phyloP scores from a whole-genome alignment of 352 stramenopile genomes.

The Phytopythium mirpurense region DNA sequence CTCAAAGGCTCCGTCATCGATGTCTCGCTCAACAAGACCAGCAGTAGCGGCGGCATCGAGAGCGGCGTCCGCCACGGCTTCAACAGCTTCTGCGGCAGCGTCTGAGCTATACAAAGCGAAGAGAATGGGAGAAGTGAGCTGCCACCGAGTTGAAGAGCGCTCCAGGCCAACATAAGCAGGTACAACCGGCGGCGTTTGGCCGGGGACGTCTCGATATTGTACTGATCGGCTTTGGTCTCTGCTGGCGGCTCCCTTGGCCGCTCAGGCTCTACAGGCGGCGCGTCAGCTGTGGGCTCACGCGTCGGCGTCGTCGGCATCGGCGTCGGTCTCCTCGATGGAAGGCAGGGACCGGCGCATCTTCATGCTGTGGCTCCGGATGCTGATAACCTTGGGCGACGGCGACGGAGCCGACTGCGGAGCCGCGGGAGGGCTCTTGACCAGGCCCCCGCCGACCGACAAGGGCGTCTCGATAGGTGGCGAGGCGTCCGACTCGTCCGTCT shows the following conservation, averaged over 20 bases:
- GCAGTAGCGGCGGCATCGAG: no score
- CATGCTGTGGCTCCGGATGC: slow-evolving; percentile 6
- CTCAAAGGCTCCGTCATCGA: slow-evolving; percentile 75
- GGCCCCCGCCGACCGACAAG: neutral
- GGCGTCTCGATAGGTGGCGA: neutral
- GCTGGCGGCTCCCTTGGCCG: neutral
- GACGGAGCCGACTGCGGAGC: neutral
- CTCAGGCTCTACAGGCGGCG: neutral
- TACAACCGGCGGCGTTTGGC: neutral
- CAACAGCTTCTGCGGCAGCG: slow-evolving; percentile 52
- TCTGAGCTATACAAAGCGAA: slow-evolving; percentile 15
- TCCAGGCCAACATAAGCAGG: neutral
- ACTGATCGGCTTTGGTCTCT: neutral
- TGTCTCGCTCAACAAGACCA: slow-evolving; percentile 81
- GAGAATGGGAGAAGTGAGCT: neutral
- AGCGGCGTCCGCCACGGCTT: slow-evolving; percentile 62
- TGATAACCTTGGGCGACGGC: slow-evolving; percentile 7
- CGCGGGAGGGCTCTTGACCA: neutral
- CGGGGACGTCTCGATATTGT: no score
- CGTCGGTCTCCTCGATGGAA: slow-evolving; percentile 5
- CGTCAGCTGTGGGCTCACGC: no score
- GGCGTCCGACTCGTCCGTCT: slow-evolving; percentile 3
- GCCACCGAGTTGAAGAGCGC: neutral
- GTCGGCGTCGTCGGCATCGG: neutral
- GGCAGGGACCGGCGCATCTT: slow-evolving; percentile 6